Evolutionary conservation across 78 protist species (phyloP).

Genomic region (Pigoraptor vietnamica): DNA sequence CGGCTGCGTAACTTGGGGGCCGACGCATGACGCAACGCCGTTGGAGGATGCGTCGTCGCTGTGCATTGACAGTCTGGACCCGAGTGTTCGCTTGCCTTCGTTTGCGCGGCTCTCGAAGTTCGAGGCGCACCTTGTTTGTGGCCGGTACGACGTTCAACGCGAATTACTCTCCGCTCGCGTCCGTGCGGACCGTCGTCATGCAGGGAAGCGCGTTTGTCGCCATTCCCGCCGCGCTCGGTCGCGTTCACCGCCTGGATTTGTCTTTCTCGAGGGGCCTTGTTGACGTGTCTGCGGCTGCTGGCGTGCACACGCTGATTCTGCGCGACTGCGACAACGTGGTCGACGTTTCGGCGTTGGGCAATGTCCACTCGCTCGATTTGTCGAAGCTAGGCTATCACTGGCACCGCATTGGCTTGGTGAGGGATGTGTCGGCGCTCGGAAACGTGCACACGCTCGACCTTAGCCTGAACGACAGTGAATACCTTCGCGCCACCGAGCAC

Average conservation of each 20-base stretch:
- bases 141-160: too few species aligned
- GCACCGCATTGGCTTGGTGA: not conserved
- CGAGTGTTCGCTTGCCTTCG: too few species aligned
- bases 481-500: too few species aligned
- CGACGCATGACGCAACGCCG: too few species aligned
- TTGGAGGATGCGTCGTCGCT: too few species aligned
- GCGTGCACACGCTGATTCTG: not conserved
- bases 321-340: not conserved
- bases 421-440: not conserved
- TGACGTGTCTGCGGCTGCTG: not conserved
- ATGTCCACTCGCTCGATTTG: not conserved
- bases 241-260: not conserved
- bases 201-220: not conserved
- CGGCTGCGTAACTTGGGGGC: too few species aligned
- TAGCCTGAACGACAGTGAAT: not conserved
- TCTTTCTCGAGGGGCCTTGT: not conserved
- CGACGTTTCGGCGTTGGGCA: not conserved
- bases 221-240: not conserved
- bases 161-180: too few species aligned
- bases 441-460: not conserved
- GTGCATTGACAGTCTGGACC: too few species aligned
- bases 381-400: not conserved
- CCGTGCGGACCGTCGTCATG: not conserved
- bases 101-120: too few species aligned
- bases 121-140: too few species aligned